These are phyloP conservation scores for Pythium aristosporum DNA, from an alignment of 352 stramenopile genomes.

Conservation along the genomic window DNA sequence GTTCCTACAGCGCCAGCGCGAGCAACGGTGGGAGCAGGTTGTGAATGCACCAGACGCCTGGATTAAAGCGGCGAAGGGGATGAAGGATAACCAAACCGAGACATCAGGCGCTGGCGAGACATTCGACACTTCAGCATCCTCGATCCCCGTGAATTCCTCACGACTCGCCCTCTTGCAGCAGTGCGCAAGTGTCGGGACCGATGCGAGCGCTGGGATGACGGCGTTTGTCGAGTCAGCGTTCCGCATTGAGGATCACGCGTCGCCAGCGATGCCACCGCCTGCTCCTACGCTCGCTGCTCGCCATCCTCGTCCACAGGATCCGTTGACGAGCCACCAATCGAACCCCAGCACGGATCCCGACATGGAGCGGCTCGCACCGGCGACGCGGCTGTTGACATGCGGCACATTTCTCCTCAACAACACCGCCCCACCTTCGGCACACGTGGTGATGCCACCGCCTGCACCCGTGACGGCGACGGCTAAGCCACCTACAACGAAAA, in stretches of 20 bases:
- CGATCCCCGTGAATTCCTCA: slow-evolving; percentile 49
- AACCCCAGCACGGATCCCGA: background rate
- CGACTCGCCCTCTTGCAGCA: slow-evolving; percentile 67
- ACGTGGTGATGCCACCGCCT: slow-evolving; percentile 21
- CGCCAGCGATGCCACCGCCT: background rate
- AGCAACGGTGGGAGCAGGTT: slow-evolving; percentile 63
- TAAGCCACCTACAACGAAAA: background rate
- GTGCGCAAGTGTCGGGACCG: slow-evolving; percentile 62
- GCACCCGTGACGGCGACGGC: slow-evolving; percentile 1
- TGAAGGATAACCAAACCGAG: slow-evolving; percentile 28
- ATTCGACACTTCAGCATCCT: slow-evolving; percentile 5
- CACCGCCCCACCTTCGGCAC: too few species aligned
- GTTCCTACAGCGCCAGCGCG: slow-evolving; percentile 56
- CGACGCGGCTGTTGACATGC: slow-evolving; percentile 3
- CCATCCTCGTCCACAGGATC: too few species aligned
- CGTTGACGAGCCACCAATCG: too few species aligned
- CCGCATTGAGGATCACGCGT: slow-evolving; percentile 10
- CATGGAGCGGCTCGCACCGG: background rate
- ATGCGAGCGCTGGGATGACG: slow-evolving; percentile 32
- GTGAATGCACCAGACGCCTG: slow-evolving; percentile 40
- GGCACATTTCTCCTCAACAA: background rate
- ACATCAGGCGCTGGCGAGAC: background rate
- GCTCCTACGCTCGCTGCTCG: background rate
- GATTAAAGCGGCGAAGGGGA: background rate
- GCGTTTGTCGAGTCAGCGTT: slow-evolving; percentile 54